Base-by-base conservation (phyloP, 352 stramenopile genomes). In the Globisporangium ultimum region DNA sequence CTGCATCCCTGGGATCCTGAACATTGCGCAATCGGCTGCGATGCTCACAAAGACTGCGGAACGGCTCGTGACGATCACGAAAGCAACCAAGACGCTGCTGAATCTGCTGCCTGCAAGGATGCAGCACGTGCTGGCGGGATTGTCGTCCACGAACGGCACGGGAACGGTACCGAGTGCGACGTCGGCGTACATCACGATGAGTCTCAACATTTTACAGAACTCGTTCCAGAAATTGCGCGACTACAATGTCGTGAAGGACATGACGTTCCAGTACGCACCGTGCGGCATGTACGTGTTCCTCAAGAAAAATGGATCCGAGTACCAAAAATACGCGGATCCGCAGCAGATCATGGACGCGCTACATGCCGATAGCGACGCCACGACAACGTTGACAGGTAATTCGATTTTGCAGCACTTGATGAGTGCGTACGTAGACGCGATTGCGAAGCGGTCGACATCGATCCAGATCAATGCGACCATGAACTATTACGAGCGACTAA, bases 401-500 rank as follows among this genome's bases (percentile, higher is more conserved):
- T 76, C 82, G 28, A 80, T 93, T 21, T 63, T 93, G 22, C 87
- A 94, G 64, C 87, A 95, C 43, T 58, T 93, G 13, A 91, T 95
- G 84, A 88, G 71, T 22, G 80, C 82, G n/a, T 95, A 95, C 42
- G 73, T 94, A 0, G 71, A 78, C 43, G 72, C 79, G 0, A 66
- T 95, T 21, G 79, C 81, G 0, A 83, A 82, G 21, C 84, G 84
- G 8, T 91, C 81, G 34, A 89, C 70, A 34, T 88, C 80, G 14
- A 90, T 93, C 52, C 77, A 91, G 53, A 86, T 93, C 51, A 91
- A 90, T 36, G 82, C 75, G 14, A 78, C 68, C 3, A 93, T 95
- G 87, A 84, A 92, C 66, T 90, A 83, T 28, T 95, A 95, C 58
- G 84, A 93, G 42, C 80, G 87, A 18, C 67, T 95, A n/a, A 68